These are phyloP conservation scores for Chenopodium formosanum DNA, from an alignment of 148 eudicot genomes.

Conservation along the genomic window DNA sequence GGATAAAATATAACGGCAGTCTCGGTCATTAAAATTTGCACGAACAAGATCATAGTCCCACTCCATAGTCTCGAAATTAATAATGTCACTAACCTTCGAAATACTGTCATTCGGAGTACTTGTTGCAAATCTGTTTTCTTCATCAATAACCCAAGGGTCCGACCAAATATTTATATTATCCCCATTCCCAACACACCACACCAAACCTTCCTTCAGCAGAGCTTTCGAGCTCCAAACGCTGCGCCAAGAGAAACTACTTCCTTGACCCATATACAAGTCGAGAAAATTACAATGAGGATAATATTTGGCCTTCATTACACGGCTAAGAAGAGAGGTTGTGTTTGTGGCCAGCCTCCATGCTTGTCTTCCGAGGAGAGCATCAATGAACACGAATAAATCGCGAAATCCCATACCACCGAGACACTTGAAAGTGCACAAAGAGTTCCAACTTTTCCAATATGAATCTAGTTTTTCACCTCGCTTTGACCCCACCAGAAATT, in stretches of 20 bases:
- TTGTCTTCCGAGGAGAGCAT: not conserved
- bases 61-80: not conserved
- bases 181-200: slow-evolving; percentile 3
- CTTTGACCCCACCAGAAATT: too few relatives aligned
- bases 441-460: too few relatives aligned
- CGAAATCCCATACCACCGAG: not conserved
- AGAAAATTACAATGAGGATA: not conserved
- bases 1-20: not conserved
- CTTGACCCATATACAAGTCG: not conserved
- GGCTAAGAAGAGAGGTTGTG: not conserved
- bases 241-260: not conserved
- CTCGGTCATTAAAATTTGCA: not conserved
- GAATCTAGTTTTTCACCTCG: too few relatives aligned
- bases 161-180: not conserved
- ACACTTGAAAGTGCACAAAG: not conserved
- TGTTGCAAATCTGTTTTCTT: not conserved
- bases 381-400: not conserved
- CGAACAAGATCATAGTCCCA: not conserved
- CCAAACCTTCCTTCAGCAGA: not conserved
- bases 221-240: not conserved
- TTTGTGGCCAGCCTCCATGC: not conserved
- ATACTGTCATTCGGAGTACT: not conserved
- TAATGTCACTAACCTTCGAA: not conserved
- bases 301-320: not conserved
- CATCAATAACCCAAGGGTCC: not conserved